Evolutionary conservation across 2,329 filamentous ascomycete species (phyloP).

Genomic region (Balansia obtecta): DNA sequence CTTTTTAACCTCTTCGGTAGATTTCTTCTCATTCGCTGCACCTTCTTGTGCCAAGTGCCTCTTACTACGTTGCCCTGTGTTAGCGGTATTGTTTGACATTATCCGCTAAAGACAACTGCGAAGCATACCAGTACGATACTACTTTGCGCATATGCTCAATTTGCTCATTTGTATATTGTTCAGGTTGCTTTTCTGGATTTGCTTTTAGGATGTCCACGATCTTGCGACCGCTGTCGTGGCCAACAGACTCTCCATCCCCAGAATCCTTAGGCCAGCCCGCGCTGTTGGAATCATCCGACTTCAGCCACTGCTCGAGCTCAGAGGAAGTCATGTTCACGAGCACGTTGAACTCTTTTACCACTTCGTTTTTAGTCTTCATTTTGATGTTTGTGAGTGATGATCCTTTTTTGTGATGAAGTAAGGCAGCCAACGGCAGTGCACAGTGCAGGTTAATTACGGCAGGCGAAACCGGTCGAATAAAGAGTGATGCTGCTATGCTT

Average conservation of each 20-base stretch:
- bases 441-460: background rate
- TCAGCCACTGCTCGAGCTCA: conserved; percentile 50
- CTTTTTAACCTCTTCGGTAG: conserved; percentile 29
- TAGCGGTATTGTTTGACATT: background rate
- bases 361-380: conserved; percentile 16
- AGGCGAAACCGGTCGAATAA: background rate
- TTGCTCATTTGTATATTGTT: conserved; percentile 42
- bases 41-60: conserved; percentile 53
- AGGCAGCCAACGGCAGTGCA: background rate
- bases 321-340: conserved; percentile 52
- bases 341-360: conserved; percentile 48
- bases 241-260: conserved; percentile 46
- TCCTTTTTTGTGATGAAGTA: background rate
- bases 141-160: conserved; percentile 50
- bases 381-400: background rate
- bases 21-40: conserved; percentile 41
- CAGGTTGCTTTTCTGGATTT: conserved; percentile 44
- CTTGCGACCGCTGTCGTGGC: conserved; percentile 50
- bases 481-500: background rate
- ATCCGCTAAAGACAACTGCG: background rate
- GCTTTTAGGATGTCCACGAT: conserved; percentile 51
- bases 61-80: conserved; percentile 27
- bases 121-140: conserved; percentile 42
- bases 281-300: conserved; percentile 41
- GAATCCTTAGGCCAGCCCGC: conserved; percentile 49